These are phyloP conservation scores for Hippophae gyantsensis DNA, from an alignment of 306 rosid species.

Conservation along the genomic window DNA sequence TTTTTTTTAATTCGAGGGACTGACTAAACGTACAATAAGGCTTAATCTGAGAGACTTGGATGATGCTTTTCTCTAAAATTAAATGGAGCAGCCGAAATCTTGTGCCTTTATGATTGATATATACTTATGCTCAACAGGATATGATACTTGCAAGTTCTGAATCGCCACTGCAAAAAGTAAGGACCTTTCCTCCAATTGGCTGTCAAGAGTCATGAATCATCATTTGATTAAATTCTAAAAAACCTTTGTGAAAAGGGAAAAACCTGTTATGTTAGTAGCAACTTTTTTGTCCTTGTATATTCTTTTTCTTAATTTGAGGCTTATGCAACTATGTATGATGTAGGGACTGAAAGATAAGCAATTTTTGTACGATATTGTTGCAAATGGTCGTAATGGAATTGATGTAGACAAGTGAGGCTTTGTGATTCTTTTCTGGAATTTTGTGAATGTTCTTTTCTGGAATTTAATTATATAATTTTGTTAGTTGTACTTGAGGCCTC, in stretches of 20 bases:
- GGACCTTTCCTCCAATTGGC: slow-evolving; percentile 8
- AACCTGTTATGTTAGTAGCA: slow-evolving; percentile 2
- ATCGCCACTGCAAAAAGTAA: slow-evolving; percentile 47
- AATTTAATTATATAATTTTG: slow-evolving; percentile 6
- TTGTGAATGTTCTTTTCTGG: slow-evolving; percentile 2
- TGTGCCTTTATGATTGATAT: slow-evolving; percentile 13
- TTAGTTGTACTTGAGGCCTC: slow-evolving; percentile 9
- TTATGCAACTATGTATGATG: neutral
- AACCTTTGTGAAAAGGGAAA: too few species aligned
- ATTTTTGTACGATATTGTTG: slow-evolving; percentile 91
- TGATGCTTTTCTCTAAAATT: neutral
- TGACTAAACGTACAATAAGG: too few species aligned
- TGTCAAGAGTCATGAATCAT: neutral
- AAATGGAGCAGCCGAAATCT: neutral
- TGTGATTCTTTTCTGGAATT: slow-evolving; percentile 2
- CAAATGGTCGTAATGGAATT: slow-evolving; percentile 94
- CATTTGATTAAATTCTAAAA: neutral
- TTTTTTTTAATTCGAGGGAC: too few species aligned
- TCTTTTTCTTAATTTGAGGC: neutral
- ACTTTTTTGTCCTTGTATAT: neutral
- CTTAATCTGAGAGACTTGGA: too few species aligned
- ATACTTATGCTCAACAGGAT: slow-evolving; percentile 44
- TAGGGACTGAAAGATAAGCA: slow-evolving; percentile 67
- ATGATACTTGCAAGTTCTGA: slow-evolving; percentile 89
- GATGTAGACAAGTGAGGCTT: slow-evolving; percentile 91